Evolutionary conservation across 352 stramenopile genomes (phyloP), one percentile per base, ranked within the genome.

Genomic region (Thalassiosira oceanica): DNA sequence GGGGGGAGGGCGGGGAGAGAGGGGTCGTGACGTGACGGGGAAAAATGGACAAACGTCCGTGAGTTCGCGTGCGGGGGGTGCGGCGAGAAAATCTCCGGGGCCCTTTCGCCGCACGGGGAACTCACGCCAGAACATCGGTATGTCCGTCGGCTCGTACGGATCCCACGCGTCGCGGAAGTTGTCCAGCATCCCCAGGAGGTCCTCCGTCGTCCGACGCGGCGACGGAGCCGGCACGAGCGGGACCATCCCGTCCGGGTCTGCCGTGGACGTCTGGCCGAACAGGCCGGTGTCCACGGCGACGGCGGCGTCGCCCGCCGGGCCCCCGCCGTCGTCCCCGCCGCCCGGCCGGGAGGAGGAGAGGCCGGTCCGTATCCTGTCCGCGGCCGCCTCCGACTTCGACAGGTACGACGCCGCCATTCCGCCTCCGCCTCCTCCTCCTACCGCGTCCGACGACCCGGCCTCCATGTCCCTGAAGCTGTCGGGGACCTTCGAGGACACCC

Each of bases 141-240:
- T 78, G 35, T 74, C 65, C 18, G 65, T 74, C 11, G 20, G 20
- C 21, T 74, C 65, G 28, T 70, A 78, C 8, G 72, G 64, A 53
- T 82, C 72, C 72, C 72, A 82, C 13, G 72, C 45, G 45, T 82
- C 66, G 27, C 74, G 74, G 35, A 78, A 75, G 31, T 78, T 74
- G 37, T 28, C 50, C 4, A 82, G 44, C 33, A 49, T 50, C 39
- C 26, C 13, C 55, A 61, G n/a, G 10, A 29, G 8, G 18, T 45
- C 35, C 20, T 6, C 33, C 27, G 63, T 13, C 24, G 24, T 42
- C 10, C 24, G 1, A 8, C 24, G 18, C 15, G 27, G 15, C 44
- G n/a, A 46, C 13, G 24, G 8, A n/a, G 18, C 23, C 16, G 20
- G 16, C 15, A 26, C 33, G n/a, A 8, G 20, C 0, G 28, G 21